These are phyloP conservation scores for Malus sieversii DNA, from an alignment of 306 rosid species.

Conservation along the genomic window DNA sequence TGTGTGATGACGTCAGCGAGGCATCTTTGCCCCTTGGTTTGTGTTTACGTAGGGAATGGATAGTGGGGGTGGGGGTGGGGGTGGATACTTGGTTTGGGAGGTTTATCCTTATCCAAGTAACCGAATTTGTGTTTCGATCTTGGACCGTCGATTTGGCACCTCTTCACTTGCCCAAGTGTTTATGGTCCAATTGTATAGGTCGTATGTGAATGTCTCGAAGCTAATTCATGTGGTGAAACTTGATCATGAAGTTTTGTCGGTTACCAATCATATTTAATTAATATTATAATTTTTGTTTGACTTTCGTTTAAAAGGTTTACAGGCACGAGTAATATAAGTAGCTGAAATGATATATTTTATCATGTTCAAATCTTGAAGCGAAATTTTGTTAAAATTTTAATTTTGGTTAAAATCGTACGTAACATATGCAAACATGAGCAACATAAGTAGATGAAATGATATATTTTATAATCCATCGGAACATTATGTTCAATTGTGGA, in stretches of 20 bases:
- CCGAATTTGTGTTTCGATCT: background rate
- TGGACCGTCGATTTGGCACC: background rate
- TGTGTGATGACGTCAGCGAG: conserved; percentile 34
- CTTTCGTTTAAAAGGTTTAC: too few relatives aligned
- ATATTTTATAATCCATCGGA: too few relatives aligned
- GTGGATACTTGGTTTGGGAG: background rate
- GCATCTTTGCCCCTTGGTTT: conserved; percentile 12
- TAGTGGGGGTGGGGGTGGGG: background rate
- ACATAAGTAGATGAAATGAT: too few relatives aligned
- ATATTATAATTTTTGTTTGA: too few relatives aligned
- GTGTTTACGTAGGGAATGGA: conserved; percentile 19
- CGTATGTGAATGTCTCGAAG: background rate
- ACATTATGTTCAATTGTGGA: too few relatives aligned
- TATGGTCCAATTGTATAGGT: background rate
- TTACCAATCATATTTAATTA: background rate
- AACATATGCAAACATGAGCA: too few relatives aligned
- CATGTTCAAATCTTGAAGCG: too few relatives aligned
- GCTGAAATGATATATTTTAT: too few relatives aligned
- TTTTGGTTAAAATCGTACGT: too few relatives aligned
- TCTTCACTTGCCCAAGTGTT: background rate
- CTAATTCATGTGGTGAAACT: background rate
- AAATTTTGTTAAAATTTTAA: too few relatives aligned
- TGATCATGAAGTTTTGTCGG: background rate
- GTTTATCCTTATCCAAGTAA: conserved; percentile 52
- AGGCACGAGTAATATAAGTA: too few relatives aligned